Conservation (phyloP, 257 asterid species). For the Fraxinus quadrangulata region DNA sequence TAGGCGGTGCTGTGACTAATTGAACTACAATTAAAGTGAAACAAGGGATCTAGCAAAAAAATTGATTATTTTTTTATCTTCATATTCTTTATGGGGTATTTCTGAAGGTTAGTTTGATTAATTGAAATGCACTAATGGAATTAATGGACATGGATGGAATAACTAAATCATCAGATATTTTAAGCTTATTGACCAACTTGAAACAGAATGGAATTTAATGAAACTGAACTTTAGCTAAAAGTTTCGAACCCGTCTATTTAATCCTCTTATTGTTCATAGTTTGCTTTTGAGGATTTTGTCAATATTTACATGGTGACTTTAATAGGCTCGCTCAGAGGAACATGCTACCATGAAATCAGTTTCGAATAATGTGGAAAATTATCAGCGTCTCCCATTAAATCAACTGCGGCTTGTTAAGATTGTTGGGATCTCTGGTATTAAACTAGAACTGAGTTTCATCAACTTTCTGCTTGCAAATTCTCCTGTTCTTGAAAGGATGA, state of each 20-base stretch:
- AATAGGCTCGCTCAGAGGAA: slow-evolving; percentile 83
- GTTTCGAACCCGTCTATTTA: neutral
- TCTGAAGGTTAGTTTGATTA: neutral
- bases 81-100: neutral
- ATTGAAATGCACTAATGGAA: neutral
- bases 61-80: neutral
- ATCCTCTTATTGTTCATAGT: neutral
- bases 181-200: neutral
- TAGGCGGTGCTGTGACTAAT: no score
- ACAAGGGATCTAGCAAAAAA: neutral
- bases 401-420: slow-evolving; percentile 68
- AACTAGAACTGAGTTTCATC: slow-evolving; percentile 73
- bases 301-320: neutral
- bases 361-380: slow-evolving; percentile 33
- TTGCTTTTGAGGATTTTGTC: neutral
- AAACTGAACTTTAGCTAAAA: neutral
- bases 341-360: slow-evolving; percentile 31
- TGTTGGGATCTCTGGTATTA: slow-evolving; percentile 62
- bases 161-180: neutral
- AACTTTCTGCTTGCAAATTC: slow-evolving; percentile 70
- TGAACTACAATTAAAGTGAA: neutral
- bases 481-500: slow-evolving; percentile 78
- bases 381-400: slow-evolving; percentile 42
- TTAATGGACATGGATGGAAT: neutral
- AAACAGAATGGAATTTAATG: neutral